A percentile compares a stretch with the other conserved stretches of the same genome.
Conservation (phyloP, 441 rosid species). For the Syzygium malaccense region DNA sequence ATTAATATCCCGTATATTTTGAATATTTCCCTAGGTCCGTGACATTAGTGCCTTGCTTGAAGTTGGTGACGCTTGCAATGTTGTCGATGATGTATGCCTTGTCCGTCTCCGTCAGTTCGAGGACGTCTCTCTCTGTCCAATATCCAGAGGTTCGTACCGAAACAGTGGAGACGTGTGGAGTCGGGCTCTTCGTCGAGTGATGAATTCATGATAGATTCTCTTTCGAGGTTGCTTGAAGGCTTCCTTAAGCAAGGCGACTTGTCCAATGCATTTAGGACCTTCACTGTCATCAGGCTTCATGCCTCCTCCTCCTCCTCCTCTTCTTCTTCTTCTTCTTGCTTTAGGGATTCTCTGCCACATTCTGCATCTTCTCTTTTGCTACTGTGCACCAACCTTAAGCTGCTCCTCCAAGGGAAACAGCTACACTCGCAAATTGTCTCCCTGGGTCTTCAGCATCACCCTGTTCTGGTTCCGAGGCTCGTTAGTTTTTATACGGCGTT, state of each 20-base stretch:
- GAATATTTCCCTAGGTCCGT: neutral
- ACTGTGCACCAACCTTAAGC: constrained; percentile 33
- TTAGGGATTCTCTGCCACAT: constrained; percentile 16
- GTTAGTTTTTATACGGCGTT: constrained; percentile 47
- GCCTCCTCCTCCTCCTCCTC: constrained; percentile 14
- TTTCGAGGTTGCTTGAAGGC: constrained; percentile 36
- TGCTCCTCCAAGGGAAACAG: constrained; percentile 38
- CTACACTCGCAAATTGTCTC: constrained; percentile 44
- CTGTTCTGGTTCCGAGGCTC: constrained; percentile 52
- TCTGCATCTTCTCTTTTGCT: constrained; percentile 40
- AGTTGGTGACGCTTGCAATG: neutral
- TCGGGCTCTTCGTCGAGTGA: neutral
- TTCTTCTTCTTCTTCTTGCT: constrained; percentile 17
- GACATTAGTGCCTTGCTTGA: neutral
- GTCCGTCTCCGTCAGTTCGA: neutral
- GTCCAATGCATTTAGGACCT: constrained; percentile 35
- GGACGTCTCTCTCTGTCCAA: neutral
- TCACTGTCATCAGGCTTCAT: constrained; percentile 33
- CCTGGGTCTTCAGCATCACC: constrained; percentile 41
- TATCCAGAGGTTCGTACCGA: neutral
- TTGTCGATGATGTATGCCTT: neutral
- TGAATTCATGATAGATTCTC: constrained; percentile 33
- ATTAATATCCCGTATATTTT: neutral
- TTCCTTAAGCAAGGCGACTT: constrained; percentile 37
- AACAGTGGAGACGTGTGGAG: neutral